Conservation (phyloP, 352 stramenopile species). For the Globisporangium middletonii region DNA sequence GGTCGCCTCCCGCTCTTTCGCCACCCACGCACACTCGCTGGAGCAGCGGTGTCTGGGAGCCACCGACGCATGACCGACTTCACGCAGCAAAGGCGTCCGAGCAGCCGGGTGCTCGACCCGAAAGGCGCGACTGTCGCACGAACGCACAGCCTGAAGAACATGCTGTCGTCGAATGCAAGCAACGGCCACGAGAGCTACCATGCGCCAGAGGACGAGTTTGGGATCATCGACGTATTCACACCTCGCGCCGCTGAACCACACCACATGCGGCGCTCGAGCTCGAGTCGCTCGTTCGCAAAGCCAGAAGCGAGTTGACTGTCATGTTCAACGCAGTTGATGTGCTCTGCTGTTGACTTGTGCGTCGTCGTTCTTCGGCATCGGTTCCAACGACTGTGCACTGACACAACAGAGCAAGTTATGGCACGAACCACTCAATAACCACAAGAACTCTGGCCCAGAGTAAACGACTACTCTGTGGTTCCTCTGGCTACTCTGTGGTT, state of each 20-base stretch:
- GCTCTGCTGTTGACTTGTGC: too few relatives aligned
- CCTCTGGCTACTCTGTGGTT: too few relatives aligned
- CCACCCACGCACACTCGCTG: conserved; percentile 9
- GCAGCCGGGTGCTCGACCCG: neutral
- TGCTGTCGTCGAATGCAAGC: neutral
- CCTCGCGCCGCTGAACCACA: conserved; percentile 1
- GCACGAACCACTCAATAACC: too few relatives aligned
- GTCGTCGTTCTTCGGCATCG: too few relatives aligned
- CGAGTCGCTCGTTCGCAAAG: conserved; percentile 5
- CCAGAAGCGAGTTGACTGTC: too few relatives aligned
- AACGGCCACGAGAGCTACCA: neutral
- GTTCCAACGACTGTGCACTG: too few relatives aligned
- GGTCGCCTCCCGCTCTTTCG: conserved; percentile 25
- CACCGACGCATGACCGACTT: conserved; percentile 26
- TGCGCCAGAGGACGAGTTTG: conserved; percentile 22
- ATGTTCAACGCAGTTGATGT: too few relatives aligned
- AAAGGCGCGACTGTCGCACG: neutral
- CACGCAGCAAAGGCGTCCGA: conserved; percentile 4
- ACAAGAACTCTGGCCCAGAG: too few relatives aligned
- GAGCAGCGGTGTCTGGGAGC: neutral
- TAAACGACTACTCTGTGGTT: too few relatives aligned
- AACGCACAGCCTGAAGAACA: conserved; percentile 14
- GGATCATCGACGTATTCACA: conserved; percentile 16
- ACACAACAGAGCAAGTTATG: too few relatives aligned
- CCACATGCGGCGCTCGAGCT: neutral